These are phyloP conservation scores for Penicillium sclerotigenum DNA, from an alignment of 2,329 filamentous ascomycete genomes.

Conservation along the genomic window DNA sequence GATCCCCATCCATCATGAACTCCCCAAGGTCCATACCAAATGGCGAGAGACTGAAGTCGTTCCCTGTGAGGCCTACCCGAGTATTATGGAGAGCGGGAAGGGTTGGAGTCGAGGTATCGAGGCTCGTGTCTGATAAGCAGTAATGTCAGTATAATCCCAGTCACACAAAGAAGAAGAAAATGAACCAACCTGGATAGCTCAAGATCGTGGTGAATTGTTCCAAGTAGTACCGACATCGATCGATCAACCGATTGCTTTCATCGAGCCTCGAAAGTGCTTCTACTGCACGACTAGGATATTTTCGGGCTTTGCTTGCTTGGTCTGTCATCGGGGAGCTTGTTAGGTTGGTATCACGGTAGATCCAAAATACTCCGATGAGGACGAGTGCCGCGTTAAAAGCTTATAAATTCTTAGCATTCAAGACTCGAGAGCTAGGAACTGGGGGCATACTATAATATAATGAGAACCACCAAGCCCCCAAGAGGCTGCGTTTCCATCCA, in stretches of 20 bases:
- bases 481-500: constrained; percentile 21
- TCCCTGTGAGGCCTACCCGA: neutral
- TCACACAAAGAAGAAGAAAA: neutral
- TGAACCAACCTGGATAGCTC: neutral
- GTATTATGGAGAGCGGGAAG: neutral
- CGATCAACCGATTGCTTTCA: constrained; percentile 30
- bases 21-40: constrained; percentile 38
- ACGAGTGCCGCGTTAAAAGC: constrained; percentile 37
- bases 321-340: neutral
- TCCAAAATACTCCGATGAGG: constrained; percentile 23
- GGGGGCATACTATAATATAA: constrained; percentile 31
- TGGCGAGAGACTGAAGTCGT: constrained; percentile 19
- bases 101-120: neutral
- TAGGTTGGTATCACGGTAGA: constrained; percentile 5
- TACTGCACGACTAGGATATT: constrained; percentile 22
- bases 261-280: constrained; percentile 27
- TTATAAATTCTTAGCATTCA: neutral
- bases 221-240: constrained; percentile 30
- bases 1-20: constrained; percentile 38
- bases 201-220: constrained; percentile 19
- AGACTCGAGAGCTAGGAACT: neutral
- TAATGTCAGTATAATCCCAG: neutral
- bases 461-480: constrained; percentile 35
- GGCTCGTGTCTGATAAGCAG: constrained; percentile 1
- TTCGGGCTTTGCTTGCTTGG: neutral